A percentile compares a stretch with the other conserved stretches of the same genome.
These are phyloP conservation scores for Reutealis trisperma DNA, from an alignment of 345 rosid species.

Conservation along the genomic window DNA sequence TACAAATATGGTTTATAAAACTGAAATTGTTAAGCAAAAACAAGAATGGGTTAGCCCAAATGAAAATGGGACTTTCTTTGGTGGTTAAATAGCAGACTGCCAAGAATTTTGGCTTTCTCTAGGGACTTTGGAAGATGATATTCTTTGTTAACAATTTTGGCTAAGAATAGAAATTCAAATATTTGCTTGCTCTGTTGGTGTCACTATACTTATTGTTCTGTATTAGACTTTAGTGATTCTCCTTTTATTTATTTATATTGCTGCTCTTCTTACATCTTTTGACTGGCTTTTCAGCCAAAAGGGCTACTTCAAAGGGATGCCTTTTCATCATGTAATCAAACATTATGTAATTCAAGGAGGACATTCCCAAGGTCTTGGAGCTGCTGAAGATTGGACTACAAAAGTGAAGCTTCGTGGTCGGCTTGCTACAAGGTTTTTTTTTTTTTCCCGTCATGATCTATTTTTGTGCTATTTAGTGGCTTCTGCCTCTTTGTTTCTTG, in stretches of 20 bases:
- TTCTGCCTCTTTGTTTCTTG: not conserved
- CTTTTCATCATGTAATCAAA: constrained; percentile 76
- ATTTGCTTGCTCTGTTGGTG: not conserved
- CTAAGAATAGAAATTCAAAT: not conserved
- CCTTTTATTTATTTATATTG: not conserved
- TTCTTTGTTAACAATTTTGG: not conserved
- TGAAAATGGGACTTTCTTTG: not conserved
- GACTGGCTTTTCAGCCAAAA: constrained; percentile 64
- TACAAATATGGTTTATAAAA: not conserved
- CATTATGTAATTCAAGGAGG: constrained; percentile 92
- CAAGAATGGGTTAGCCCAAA: not conserved
- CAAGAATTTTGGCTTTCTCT: not conserved
- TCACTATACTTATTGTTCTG: not conserved
- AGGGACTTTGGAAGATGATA: not conserved
- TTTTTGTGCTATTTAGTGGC: not conserved
- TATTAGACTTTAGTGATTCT: not conserved
- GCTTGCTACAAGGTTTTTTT: constrained; percentile 59
- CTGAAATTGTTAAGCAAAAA: constrained; percentile 6
- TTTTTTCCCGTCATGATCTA: not conserved
- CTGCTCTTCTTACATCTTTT: not conserved
- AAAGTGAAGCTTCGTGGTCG: constrained; percentile 72
- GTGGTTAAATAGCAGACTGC: not conserved
- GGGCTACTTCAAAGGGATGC: constrained; percentile 80
- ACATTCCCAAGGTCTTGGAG: constrained; percentile 47
- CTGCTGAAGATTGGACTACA: constrained; percentile 78